Evolutionary conservation across 441 rosid species (phyloP).

Genomic region (Theobroma grandiflorum): DNA sequence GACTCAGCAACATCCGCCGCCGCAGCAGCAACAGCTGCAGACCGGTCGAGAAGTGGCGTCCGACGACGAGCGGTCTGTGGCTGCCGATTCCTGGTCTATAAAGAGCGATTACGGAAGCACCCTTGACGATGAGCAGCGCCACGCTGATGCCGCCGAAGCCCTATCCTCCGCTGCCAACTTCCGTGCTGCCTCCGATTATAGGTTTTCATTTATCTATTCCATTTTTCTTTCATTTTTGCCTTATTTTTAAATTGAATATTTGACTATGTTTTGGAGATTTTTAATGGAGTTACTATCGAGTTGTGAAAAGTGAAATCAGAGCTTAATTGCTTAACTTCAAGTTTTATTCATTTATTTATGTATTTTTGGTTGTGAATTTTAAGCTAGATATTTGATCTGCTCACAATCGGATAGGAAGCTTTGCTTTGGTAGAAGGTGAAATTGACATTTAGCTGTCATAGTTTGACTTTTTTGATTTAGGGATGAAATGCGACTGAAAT

Average conservation of each 20-base stretch:
- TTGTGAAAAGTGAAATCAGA: neutral
- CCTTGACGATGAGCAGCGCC: constrained; percentile 97
- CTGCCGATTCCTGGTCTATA: constrained; percentile 99
- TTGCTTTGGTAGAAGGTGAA: neutral
- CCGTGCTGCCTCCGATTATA: constrained; percentile 82
- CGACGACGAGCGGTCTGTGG: constrained; percentile 94
- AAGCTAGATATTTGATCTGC: constrained; percentile 22
- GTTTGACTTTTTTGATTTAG: neutral
- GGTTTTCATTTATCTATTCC: constrained; percentile 35
- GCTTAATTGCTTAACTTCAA: neutral
- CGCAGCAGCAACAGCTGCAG: constrained; percentile 53
- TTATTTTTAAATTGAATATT: neutral
- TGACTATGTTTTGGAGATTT: neutral
- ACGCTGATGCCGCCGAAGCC: constrained; percentile 92
- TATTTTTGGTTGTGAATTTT: neutral
- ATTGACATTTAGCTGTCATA: neutral
- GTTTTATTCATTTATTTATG: neutral
- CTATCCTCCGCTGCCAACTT: constrained; percentile 81
- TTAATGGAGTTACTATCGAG: neutral
- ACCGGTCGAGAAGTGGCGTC: constrained; percentile 63
- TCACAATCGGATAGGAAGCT: neutral
- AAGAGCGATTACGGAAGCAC: constrained; percentile 98
- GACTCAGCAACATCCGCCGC: constrained; percentile 46
- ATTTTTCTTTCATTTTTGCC: neutral
- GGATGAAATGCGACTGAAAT: neutral